Percentiles rank a stretch among this genome's conserved stretches.
Evolutionary conservation across 352 stramenopile genomes (phyloP).

Genomic region (Aphanomyces cochlioides): DNA sequence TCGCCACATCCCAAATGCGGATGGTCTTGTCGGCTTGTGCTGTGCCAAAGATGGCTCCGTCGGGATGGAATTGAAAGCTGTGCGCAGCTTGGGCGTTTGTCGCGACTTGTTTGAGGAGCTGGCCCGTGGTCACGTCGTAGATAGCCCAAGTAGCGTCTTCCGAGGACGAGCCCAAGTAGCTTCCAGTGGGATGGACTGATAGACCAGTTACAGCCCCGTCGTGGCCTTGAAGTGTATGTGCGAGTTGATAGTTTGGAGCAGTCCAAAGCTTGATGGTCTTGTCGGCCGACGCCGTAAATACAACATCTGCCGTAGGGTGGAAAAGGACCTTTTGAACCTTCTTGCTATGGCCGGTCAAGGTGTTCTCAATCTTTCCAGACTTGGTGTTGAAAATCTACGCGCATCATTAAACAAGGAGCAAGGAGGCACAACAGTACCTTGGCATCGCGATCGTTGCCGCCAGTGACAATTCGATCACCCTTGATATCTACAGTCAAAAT

Average conservation of each 20-base stretch:
- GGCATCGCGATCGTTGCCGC: slow-evolving; percentile 75
- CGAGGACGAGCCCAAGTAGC: slow-evolving; percentile 73
- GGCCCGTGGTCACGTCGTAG: slow-evolving; percentile 65
- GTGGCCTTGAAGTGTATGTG: slow-evolving; percentile 59
- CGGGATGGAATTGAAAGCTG: slow-evolving; percentile 86
- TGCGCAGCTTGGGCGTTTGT: slow-evolving; percentile 49
- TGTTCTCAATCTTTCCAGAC: slow-evolving; percentile 66
- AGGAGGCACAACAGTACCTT: slow-evolving; percentile 35
- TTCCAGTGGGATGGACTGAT: slow-evolving; percentile 78
- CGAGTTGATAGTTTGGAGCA: slow-evolving; percentile 42
- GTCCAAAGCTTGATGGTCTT: slow-evolving; percentile 83
- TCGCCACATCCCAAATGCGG: slow-evolving; percentile 92
- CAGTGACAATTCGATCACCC: slow-evolving; percentile 54
- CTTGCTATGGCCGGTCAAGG: slow-evolving; percentile 80
- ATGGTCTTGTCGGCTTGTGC: slow-evolving; percentile 63
- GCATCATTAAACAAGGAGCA: neutral
- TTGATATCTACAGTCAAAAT: slow-evolving; percentile 62
- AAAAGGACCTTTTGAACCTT: slow-evolving; percentile 78
- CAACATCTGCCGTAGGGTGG: slow-evolving; percentile 59
- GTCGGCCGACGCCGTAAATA: slow-evolving; percentile 68
- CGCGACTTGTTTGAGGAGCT: slow-evolving; percentile 46
- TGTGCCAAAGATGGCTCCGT: slow-evolving; percentile 91
- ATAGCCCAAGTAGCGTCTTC: slow-evolving; percentile 83
- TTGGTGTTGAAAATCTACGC: slow-evolving; percentile 60
- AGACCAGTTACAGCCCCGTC: slow-evolving; percentile 54